These are phyloP conservation scores for Kappamyces sp. DNA, from an alignment of 192 early-diverging fungal genomes.

Conservation along the genomic window DNA sequence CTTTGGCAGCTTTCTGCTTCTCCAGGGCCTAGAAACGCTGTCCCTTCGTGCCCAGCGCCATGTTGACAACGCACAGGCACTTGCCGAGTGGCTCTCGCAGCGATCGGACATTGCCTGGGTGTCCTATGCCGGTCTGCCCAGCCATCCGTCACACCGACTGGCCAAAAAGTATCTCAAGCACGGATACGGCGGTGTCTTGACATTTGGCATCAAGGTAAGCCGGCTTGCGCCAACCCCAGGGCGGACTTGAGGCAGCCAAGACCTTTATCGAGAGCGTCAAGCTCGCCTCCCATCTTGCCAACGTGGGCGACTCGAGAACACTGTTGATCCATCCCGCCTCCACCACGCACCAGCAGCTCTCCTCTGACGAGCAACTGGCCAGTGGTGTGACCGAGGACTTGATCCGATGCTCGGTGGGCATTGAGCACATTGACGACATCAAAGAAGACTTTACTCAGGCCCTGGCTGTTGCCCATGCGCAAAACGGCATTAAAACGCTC, in stretches of 20 bases:
- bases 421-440: slow-evolving; percentile 66
- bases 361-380: slow-evolving; percentile 69
- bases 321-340: slow-evolving; percentile 78
- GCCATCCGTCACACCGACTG: slow-evolving; percentile 68
- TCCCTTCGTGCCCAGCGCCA: slow-evolving; percentile 85
- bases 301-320: slow-evolving; percentile 90
- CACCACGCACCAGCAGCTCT: slow-evolving; percentile 87
- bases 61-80: slow-evolving; percentile 66
- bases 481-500: too few relatives aligned
- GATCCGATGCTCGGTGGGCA: slow-evolving; percentile 78
- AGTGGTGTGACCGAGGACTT: slow-evolving; percentile 75
- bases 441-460: slow-evolving; percentile 47
- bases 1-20: slow-evolving; percentile 79
- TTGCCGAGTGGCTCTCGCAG: slow-evolving; percentile 74
- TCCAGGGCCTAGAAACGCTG: slow-evolving; percentile 89
- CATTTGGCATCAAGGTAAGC: slow-evolving; percentile 63
- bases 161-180: slow-evolving; percentile 81
- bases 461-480: too few relatives aligned
- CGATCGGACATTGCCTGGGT: slow-evolving; percentile 78
- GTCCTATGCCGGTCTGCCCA: slow-evolving; percentile 77
- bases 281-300: slow-evolving; percentile 84
- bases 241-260: slow-evolving; percentile 44
- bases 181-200: slow-evolving; percentile 77
- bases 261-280: slow-evolving; percentile 73
- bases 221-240: not conserved